Evolutionary conservation across 2,329 filamentous ascomycete species (phyloP), one percentile per base, ranked within the genome.

Genomic region (Penicillium thymicola): DNA sequence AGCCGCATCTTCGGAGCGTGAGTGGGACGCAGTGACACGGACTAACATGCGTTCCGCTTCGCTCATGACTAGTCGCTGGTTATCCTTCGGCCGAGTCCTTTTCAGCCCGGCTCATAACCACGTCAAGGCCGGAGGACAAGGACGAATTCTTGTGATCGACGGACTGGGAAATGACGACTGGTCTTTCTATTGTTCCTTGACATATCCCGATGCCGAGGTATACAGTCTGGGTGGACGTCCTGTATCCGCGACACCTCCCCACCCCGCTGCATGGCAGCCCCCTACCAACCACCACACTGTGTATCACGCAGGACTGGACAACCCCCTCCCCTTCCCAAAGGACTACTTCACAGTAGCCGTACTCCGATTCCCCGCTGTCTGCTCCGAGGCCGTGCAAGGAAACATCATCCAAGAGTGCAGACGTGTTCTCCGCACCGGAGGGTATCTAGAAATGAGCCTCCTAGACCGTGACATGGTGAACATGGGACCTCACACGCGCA

Each of bases 141-240:
- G 75, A 23, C 72, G 76, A 42, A 77, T 80, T 21, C 70, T 81
- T 34, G 76, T 81, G 25, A 74, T 81, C 44, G 78, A 81, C 59
- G 78, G 78, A 13, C 67, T 81, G 18, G 78, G 77, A n/a, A 80
- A 79, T 51, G 77, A 79, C 52, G 78, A 81, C 56, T 81, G 78
- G 78, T 80, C 78, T 9, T 80, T 79, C 61, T 80, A 81, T 61
- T 80, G 78, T 62, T 76, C 78, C 14, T 67, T 80, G 47, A 79
- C 77, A 2, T 80, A 80, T 52, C 75, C 76, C 6, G 70, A 72
- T 54, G 76, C 77, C 0, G 72, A 73, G 23, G 71, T 81, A 4
- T 79, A 80, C 63, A 77, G 73, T 51, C 65, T 81, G 32, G 73
- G 67, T 28, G 66, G 72, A 30, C 71, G 72, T 21, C 70, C 69